These are phyloP conservation scores for Seiridium cupressi DNA, from an alignment of 2,329 filamentous ascomycete species.

Conservation along the genomic window DNA sequence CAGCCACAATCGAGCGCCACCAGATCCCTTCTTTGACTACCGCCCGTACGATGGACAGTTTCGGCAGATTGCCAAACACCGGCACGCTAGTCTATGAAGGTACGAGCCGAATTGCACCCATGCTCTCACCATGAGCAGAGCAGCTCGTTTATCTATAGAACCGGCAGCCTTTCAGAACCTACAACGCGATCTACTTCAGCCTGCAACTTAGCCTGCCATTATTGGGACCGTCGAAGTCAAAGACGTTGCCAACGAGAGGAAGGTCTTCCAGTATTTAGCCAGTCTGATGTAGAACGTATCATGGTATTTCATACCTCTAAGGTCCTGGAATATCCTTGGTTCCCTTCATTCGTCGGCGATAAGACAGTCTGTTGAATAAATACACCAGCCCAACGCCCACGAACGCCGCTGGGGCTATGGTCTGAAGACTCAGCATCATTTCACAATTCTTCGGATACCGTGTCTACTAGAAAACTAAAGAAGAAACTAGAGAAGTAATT, in stretches of 20 bases:
- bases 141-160: too few species aligned
- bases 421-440: neutral
- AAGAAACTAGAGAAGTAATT: neutral
- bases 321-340: neutral
- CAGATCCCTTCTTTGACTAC: conserved; percentile 7
- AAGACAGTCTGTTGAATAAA: neutral
- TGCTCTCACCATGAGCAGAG: too few species aligned
- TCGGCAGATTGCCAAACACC: neutral
- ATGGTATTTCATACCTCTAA: neutral
- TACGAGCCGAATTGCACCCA: too few species aligned
- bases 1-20: conserved; percentile 11
- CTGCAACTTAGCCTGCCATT: conserved; percentile 1
- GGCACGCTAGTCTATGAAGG: neutral
- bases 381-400: neutral
- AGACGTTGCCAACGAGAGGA: neutral
- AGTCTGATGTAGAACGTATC: neutral
- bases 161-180: conserved; percentile 15
- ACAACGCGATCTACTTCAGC: conserved; percentile 9
- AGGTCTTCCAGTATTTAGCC: neutral
- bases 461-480: neutral
- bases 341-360: neutral
- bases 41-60: conserved; percentile 5
- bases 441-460: neutral
- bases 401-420: neutral
- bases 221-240: neutral